Percentiles rank a stretch among this genome's conserved stretches.
These are phyloP conservation scores for Primulina tabacum DNA, from an alignment of 257 asterid genomes.

Conservation along the genomic window DNA sequence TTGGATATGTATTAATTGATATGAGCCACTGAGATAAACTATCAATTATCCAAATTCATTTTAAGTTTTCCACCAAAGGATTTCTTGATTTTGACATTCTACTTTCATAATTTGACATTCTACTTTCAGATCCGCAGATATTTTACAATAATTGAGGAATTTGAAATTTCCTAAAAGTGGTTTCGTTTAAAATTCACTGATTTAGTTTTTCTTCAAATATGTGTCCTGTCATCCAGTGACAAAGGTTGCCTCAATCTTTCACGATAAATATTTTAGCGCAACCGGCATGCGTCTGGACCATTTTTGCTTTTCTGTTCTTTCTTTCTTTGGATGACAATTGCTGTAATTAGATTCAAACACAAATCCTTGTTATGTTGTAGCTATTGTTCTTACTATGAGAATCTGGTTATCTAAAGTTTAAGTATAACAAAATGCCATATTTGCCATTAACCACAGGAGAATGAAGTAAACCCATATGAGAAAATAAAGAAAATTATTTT, in stretches of 20 bases:
- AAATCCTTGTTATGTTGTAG: neutral
- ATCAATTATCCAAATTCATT: neutral
- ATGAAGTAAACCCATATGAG: neutral
- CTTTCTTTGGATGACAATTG: neutral
- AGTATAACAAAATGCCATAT: neutral
- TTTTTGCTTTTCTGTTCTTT: no score
- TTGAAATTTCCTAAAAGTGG: neutral
- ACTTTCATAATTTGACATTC: neutral
- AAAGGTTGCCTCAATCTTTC: no score
- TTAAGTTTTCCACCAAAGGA: no score
- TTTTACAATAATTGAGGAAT: neutral
- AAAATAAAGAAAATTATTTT: neutral
- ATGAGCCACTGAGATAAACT: neutral
- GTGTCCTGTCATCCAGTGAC: no score
- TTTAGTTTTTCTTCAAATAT: no score
- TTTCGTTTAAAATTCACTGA: no score
- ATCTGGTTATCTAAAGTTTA: no score
- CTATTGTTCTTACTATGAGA: neutral
- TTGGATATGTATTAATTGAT: neutral
- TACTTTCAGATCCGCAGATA: no score
- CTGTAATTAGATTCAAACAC: neutral
- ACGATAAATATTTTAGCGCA: no score
- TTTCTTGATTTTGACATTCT: no score
- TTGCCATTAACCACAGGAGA: neutral
- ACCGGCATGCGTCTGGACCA: no score